Base-by-base conservation (phyloP, 306 rosid species). In the Castanea crenata region DNA sequence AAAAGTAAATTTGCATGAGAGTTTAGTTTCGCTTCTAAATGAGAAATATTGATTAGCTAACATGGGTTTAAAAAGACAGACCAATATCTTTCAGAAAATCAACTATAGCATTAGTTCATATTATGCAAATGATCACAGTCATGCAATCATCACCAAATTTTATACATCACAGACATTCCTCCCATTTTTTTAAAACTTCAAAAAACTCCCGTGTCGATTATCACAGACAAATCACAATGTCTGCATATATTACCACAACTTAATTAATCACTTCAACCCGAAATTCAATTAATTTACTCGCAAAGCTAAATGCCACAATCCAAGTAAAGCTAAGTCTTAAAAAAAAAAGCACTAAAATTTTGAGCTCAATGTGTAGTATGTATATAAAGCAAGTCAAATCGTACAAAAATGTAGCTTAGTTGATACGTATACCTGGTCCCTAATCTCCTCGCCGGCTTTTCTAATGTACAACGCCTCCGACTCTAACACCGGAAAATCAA, bases 371-470 rank as follows among this genome's bases (percentile, higher is more conserved):
- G 19, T 25, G 19, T 25, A 62, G 0, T 25, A 0, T 61, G 67
- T 31, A 8, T 12, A 62, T 27, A 38, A 38, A 38, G 32, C 15
- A 63, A 12, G 10, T 4, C 38, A 63, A 15, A 19, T 3, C 20
- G 18, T 2, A 63, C 4, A 31, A 63, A 23, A 63, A 3, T 75
- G 72, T n/a, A 72, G 46, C 46, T 41, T 8, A 2, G 46, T 41
- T 41, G 7, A 8, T 41, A 41, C 46, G 46, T 41, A 41, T 41
- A 93, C 99, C 94, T 95, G 98, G 72, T 95, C 99, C 81, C 91
- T 88, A 83, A 95, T 95, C 84, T 92, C 99, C 86, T 95, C 99
- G 41, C 99, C 97, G 0, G 99, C 97, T 86, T 95, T 95, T 82
- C 99, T 88, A 57, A 85, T 81, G 56, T 79, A 95, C 89, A 92